Conservation (phyloP, 169 alveolate genomes). For the Cryptosporidium sp. region DNA sequence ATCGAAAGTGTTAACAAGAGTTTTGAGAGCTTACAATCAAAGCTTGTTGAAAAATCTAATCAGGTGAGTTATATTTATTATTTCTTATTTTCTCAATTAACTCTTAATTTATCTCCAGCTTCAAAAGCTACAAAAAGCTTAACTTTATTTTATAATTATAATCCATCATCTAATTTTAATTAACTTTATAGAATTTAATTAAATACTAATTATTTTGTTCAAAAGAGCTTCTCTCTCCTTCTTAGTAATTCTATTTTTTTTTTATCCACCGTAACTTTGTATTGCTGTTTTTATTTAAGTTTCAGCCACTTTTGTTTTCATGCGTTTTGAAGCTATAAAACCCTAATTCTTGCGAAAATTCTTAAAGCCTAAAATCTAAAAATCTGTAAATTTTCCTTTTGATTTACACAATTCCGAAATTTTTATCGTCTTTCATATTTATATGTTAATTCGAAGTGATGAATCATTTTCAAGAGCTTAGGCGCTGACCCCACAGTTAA, state of each 20-base stretch:
- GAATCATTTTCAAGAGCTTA: neutral
- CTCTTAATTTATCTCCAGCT: neutral
- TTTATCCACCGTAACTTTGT: too few relatives aligned
- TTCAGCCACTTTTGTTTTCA: too few relatives aligned
- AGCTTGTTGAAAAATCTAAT: slow-evolving; percentile 48
- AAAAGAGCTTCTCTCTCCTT: neutral
- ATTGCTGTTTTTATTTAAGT: too few relatives aligned
- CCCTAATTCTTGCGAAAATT: too few relatives aligned
- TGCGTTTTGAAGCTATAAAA: too few relatives aligned
- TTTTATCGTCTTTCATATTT: too few relatives aligned
- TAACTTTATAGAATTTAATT: too few relatives aligned
- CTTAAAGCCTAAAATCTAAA: too few relatives aligned
- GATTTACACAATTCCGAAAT: neutral
- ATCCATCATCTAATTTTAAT: too few relatives aligned
- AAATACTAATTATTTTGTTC: neutral
- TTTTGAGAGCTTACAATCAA: slow-evolving; percentile 29
- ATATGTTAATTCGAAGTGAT: too few relatives aligned
- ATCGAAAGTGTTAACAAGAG: slow-evolving; percentile 51
- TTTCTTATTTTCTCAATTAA: neutral
- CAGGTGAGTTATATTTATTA: slow-evolving; percentile 39
- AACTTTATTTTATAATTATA: neutral
- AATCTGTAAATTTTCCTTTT: too few relatives aligned
- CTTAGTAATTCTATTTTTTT: too few relatives aligned
- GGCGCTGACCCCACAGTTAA: neutral
- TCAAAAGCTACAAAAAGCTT: slow-evolving; percentile 38